Evolutionary conservation across 1,139 yeast species (phyloP), one percentile per base, ranked within the genome.

Genomic region (Lodderomyces metapsilosis): DNA sequence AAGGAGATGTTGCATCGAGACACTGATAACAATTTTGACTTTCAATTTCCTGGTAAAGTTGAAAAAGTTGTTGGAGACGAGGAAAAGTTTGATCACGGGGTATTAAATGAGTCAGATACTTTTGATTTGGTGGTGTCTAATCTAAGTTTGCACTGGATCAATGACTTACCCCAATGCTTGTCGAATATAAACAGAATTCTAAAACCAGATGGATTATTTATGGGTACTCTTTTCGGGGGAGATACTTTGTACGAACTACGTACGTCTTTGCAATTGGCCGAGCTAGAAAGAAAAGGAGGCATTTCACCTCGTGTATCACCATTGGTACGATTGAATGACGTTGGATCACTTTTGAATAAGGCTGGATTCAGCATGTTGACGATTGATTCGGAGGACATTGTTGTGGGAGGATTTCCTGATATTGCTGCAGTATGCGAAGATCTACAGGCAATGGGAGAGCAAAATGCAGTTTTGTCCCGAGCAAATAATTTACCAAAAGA

Each of bases 211-310:
- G 94, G 95, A 1, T 69, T 88, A 58, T 85, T 88, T 52, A 74
- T 88, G 75, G 95, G 86, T 1, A 78, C 89, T n/a, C 75, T 88
- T 71, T 77, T 86, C 52, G 94, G 94, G 6, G 94, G 92, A 5
- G 96, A 88, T 58, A 84, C 95, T 1, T 65, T 88, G 21, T 88
- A 80, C 54, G 96, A 88, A 59, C 68, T 88, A 42, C 72, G 96
- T 40, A 85, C 95, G 0, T 72, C 91, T 1, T 66, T 88, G 38
- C 96, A 88, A 57, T 65, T 88, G 41, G 95, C 95, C 0, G 96
- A 88, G 54, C 65, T 82, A 61, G 95, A 88, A 54, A 70, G 95
- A 41, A 69, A 66, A 41, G 95, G 95, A 7, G 91, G 95, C 3
- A 74, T 87, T 47, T 78, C 92, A 1, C 91, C 95, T 1, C 66